A percentile compares a stretch with the other conserved stretches of the same genome.
Evolutionary conservation across 2,329 filamentous ascomycete genomes (phyloP).

Genomic region (Neonectria magnoliae): DNA sequence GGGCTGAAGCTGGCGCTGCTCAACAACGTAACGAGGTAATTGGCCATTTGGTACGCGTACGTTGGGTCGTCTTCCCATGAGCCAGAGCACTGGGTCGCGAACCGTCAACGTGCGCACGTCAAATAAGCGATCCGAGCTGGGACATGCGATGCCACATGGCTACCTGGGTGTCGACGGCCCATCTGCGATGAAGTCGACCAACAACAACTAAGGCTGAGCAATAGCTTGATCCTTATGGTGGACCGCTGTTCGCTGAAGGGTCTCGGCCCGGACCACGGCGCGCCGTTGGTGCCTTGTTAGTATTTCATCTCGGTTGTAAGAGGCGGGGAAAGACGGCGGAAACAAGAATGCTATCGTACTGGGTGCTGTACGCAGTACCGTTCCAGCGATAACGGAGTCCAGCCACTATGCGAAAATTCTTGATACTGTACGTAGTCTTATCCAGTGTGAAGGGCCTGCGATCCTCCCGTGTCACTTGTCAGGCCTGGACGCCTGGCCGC

Average conservation of each 20-base stretch:
- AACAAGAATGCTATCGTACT: background rate
- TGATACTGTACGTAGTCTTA: conserved; percentile 21
- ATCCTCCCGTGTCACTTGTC: conserved; percentile 17
- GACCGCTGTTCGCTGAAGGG: conserved; percentile 17
- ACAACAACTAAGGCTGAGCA: conserved; percentile 21
- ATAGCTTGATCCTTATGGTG: conserved; percentile 24
- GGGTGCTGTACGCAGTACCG: background rate
- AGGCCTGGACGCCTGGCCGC: conserved; percentile 18
- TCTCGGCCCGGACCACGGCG: conserved; percentile 8
- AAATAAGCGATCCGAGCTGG: conserved; percentile 26
- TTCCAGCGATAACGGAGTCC: conserved; percentile 4
- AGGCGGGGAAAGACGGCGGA: conserved; percentile 4
- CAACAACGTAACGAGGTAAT: background rate
- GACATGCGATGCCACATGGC: conserved; percentile 38
- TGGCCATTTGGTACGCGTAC: background rate
- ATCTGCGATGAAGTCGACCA: conserved; percentile 18
- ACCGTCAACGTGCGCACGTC: conserved; percentile 20
- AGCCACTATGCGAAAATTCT: conserved; percentile 3
- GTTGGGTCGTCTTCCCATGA: conserved; percentile 4
- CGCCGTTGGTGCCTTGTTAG: conserved; percentile 7
- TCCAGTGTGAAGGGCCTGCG: conserved; percentile 1
- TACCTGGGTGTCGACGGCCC: conserved; percentile 19
- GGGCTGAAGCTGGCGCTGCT: conserved; percentile 21
- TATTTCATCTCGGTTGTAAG: conserved; percentile 5
- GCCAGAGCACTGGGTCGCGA: conserved; percentile 15